Conservation (phyloP, 2,329 filamentous ascomycete species). For the Aspergillus udagawae region DNA sequence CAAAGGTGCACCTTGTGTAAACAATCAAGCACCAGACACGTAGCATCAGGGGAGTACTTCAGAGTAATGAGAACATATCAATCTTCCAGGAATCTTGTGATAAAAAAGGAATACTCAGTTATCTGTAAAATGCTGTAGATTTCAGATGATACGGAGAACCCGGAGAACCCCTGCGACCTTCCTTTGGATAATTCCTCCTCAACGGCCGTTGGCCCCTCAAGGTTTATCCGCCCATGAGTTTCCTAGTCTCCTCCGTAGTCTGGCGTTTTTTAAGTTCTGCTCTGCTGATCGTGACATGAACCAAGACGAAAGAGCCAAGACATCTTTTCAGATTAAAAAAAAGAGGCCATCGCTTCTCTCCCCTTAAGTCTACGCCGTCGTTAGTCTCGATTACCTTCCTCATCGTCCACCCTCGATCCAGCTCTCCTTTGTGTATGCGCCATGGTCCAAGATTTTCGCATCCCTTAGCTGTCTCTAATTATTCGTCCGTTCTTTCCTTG, state of each 20-base stretch:
- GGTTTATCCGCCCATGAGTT: conserved; percentile 9
- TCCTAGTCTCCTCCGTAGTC: background rate
- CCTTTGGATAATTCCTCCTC: background rate
- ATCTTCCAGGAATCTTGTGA: no score
- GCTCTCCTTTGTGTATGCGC: conserved; percentile 26
- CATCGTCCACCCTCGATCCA: conserved; percentile 16
- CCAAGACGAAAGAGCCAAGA: conserved; percentile 10
- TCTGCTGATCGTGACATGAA: conserved; percentile 17
- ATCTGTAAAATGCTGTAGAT: background rate
- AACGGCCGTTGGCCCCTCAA: background rate
- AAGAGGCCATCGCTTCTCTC: conserved; percentile 3
- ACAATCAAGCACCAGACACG: conserved; percentile 4
- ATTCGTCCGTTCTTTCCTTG: conserved; percentile 11
- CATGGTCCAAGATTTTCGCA: conserved; percentile 29
- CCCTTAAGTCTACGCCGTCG: conserved; percentile 5
- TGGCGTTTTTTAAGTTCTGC: background rate
- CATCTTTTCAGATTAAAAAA: conserved; percentile 3
- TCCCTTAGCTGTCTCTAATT: conserved; percentile 30
- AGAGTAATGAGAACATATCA: background rate
- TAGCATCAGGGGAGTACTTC: background rate
- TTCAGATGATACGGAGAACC: background rate
- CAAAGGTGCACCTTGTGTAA: conserved; percentile 2
- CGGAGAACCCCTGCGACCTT: background rate
- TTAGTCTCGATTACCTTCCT: conserved; percentile 5
- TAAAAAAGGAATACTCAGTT: no score